These are phyloP conservation scores for Fusarium lyarnte DNA, from an alignment of 2,329 filamentous ascomycete genomes.

Conservation along the genomic window DNA sequence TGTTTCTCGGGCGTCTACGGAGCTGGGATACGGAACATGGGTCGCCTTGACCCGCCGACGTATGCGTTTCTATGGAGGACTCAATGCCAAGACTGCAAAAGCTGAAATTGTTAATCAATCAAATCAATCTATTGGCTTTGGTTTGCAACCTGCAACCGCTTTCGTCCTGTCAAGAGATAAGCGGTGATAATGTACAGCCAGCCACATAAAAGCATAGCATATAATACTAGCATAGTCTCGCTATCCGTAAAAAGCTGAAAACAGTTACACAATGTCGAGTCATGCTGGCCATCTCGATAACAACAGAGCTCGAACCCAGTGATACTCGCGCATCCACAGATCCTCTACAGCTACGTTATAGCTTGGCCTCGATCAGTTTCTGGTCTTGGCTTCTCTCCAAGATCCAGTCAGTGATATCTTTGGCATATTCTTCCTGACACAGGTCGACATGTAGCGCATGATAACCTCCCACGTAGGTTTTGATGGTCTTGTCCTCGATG, in stretches of 20 bases:
- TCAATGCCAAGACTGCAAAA: constrained; percentile 5
- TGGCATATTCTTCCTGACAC: constrained; percentile 62
- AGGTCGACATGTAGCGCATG: constrained; percentile 77
- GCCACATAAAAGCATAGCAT: background rate
- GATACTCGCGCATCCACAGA: background rate
- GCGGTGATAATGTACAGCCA: constrained; percentile 1
- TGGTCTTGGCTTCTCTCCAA: constrained; percentile 52
- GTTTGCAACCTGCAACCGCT: background rate
- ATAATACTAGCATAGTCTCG: background rate
- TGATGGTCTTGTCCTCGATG: constrained; percentile 75
- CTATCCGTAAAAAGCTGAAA: background rate
- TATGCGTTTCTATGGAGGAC: constrained; percentile 1
- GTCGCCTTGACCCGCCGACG: background rate
- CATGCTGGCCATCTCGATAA: background rate
- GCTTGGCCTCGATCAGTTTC: constrained; percentile 48
- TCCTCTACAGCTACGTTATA: constrained; percentile 42
- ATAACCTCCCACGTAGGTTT: constrained; percentile 78
- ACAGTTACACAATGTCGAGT: constrained; percentile 5
- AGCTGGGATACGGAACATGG: constrained; percentile 10
- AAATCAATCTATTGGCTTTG: constrained; percentile 29
- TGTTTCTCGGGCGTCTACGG: constrained; percentile 36
- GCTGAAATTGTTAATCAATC: background rate
- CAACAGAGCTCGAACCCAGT: background rate
- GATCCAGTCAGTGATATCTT: constrained; percentile 74
- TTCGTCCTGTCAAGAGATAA: constrained; percentile 3